phyloP scores from a whole-genome alignment of 116 monocot genomes.

The Posidonia oceanica region DNA sequence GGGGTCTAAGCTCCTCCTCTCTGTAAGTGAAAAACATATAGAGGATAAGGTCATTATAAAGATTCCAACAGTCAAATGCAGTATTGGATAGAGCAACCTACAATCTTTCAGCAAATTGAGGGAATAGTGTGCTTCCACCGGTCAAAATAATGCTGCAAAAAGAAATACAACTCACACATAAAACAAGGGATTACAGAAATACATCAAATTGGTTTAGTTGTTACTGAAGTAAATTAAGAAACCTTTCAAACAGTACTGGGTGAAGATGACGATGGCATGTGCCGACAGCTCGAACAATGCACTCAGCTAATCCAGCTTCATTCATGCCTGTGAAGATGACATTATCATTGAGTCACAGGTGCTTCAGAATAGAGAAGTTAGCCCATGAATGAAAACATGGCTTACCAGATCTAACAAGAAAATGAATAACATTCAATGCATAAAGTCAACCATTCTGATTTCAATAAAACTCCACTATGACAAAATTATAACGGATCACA shows the following conservation, averaged over 20 bases:
- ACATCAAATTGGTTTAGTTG: no score
- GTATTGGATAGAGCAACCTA: constrained; percentile 22
- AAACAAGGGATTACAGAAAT: neutral
- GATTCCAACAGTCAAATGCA: neutral
- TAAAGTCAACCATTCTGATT: no score
- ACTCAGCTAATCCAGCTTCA: constrained; percentile 94
- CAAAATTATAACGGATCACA: no score
- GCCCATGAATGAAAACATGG: no score
- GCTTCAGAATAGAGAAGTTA: neutral
- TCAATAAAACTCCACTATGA: no score
- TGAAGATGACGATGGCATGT: constrained; percentile 90
- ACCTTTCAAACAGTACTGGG: constrained; percentile 89
- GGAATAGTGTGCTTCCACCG: constrained; percentile 90
- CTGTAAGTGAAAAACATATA: neutral
- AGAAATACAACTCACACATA: neutral
- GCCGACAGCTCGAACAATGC: constrained; percentile 68
- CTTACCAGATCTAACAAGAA: no score
- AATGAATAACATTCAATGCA: no score
- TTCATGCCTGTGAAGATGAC: constrained; percentile 63
- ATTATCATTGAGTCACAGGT: neutral
- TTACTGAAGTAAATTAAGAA: neutral
- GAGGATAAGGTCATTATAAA: neutral
- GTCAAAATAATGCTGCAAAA: constrained; percentile 88
- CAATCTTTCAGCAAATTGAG: constrained; percentile 78
- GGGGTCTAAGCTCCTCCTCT: constrained; percentile 67